Evolutionary conservation across 176 grass and related monocot species (phyloP), one percentile per base, ranked within the genome.

Genomic region (Lolium perenne): DNA sequence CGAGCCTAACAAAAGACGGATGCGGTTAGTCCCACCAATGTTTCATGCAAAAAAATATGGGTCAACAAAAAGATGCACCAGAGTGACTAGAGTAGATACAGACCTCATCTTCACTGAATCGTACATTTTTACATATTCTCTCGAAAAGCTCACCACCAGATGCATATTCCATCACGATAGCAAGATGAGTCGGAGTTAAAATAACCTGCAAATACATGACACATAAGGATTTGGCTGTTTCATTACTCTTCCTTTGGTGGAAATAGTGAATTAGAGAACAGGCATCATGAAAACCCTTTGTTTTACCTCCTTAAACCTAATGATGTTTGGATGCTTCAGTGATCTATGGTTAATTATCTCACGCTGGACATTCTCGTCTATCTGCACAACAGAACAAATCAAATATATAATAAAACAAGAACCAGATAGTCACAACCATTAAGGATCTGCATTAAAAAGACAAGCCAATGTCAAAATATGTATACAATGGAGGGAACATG

Each of bases 331-430:
- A 73, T 98, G 96, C 78, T 93, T 95, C 86, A 98, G 90, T 9
- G 93, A 98, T 87, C 96, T 95, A 56, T 98, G 96, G 85, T 98
- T 98, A 83, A 98, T 98, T 94, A 98, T 95, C 81, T 95, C 96
- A 78, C 96, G 91, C 83, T 98, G 93, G 51, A 98, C 96, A 90
- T 98, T 98, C 82, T 94, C 95, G 86, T 98, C 95, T 94, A 98
- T 98, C 95, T 98, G 93, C 71, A 87, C 40, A 88, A 54, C 48
- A 84, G 21, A 87, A 87, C 56, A 41, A 61, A 82, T 25, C 55
- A 61, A 85, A 84, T 76, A 57, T 40, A 68, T 83, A 87, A 90
- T 70, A 70, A 81, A 87, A 32, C 26, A 38, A 81, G 16, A 82
- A 41, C 51, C 8, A 72, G 50, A n/a, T 32, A 81, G 21, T 71